Evolutionary conservation across 2,329 filamentous ascomycete species (phyloP).

Genomic region (Xylaria sp.): DNA sequence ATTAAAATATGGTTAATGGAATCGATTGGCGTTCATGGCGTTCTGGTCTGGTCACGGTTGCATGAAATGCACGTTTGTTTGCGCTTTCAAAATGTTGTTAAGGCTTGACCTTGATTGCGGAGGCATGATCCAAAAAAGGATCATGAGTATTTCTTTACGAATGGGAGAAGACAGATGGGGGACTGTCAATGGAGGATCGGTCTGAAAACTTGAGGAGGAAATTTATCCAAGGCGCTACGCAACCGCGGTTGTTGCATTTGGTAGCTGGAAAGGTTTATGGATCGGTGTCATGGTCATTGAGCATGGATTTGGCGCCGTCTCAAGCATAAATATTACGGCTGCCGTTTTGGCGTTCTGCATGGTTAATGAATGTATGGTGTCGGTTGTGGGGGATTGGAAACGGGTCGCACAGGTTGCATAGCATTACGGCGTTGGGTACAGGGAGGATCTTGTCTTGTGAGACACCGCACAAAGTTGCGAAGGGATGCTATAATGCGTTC

Average conservation of each 20-base stretch:
- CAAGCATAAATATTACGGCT: neutral
- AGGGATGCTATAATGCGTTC: slow-evolving; percentile 11
- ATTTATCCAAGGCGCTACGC: neutral
- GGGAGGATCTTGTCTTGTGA: slow-evolving; percentile 9
- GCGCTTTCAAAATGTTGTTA: neutral
- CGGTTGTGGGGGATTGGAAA: slow-evolving; percentile 1
- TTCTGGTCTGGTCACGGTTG: neutral
- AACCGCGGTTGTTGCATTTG: neutral
- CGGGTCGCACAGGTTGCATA: slow-evolving; percentile 13
- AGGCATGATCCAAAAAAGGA: neutral
- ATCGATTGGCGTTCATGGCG: neutral
- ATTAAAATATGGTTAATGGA: neutral
- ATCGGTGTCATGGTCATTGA: neutral
- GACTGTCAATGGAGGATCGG: neutral
- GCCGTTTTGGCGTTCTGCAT: slow-evolving; percentile 19
- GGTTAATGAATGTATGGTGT: slow-evolving; percentile 17
- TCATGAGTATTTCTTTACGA: too few species aligned
- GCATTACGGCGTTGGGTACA: slow-evolving; percentile 17
- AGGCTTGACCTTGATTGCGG: neutral
- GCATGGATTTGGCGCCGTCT: neutral
- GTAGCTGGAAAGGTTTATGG: slow-evolving; percentile 1
- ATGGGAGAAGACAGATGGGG: neutral
- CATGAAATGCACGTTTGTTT: neutral
- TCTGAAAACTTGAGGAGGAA: neutral
- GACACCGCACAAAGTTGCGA: slow-evolving; percentile 14